phyloP scores from a whole-genome alignment of 208 protist genomes.

The Trypanosoma caninum region DNA sequence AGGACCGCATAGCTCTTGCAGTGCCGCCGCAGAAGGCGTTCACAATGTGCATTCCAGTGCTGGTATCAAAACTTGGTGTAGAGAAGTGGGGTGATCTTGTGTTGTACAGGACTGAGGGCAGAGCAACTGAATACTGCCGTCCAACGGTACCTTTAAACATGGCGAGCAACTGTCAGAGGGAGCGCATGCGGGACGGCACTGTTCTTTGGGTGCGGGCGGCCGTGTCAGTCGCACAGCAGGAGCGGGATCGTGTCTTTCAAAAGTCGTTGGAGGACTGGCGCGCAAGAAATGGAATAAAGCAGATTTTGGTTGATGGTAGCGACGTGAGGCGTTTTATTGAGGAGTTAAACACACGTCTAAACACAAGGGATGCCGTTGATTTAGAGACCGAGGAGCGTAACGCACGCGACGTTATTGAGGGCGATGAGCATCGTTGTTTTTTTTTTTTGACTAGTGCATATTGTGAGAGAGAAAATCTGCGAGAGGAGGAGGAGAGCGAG shows the following conservation, averaged over 20 bases:
- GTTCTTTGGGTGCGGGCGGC: constrained; percentile 22
- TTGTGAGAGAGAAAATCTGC: not conserved
- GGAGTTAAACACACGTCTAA: constrained; percentile 20
- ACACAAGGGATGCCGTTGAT: not conserved
- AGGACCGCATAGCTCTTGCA: constrained; percentile 28
- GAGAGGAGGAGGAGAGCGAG: constrained; percentile 1
- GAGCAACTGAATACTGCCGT: constrained; percentile 19
- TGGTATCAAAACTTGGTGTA: constrained; percentile 21
- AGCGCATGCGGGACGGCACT: constrained; percentile 21
- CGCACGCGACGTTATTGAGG: constrained; percentile 10
- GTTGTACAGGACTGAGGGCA: constrained; percentile 27
- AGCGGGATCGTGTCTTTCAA: constrained; percentile 23
- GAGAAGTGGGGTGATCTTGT: constrained; percentile 19
- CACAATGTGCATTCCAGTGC: constrained; percentile 17
- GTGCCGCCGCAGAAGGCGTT: constrained; percentile 17
- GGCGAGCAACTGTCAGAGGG: constrained; percentile 16
- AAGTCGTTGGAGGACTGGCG: constrained; percentile 23
- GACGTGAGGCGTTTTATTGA: constrained; percentile 27
- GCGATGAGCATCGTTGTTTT: constrained; percentile 22
- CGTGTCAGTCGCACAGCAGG: constrained; percentile 8
- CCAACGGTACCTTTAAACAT: constrained; percentile 21
- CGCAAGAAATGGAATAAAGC: constrained; percentile 7
- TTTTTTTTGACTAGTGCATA: constrained; percentile 6
- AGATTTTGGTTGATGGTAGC: constrained; percentile 16
- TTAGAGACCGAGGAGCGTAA: constrained; percentile 12